Evolutionary conservation across 441 rosid genomes (phyloP).

Genomic region (Gossypium trilobum): DNA sequence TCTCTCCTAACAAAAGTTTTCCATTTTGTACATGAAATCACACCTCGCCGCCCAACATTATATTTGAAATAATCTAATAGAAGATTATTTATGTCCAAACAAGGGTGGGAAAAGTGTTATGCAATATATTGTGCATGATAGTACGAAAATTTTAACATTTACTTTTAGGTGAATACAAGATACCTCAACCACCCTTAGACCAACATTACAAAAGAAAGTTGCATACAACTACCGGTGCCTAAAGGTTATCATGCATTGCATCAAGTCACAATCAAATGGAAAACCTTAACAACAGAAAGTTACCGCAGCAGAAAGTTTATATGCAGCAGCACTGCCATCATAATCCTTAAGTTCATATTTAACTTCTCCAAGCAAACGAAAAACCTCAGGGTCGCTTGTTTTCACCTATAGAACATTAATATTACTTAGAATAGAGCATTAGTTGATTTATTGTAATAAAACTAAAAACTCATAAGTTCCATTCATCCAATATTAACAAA

Average conservation of each 20-base stretch:
- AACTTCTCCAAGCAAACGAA: slow-evolving; percentile 85
- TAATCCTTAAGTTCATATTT: slow-evolving; percentile 77
- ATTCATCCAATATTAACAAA: slow-evolving; percentile 27
- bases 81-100: too few relatives aligned
- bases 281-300: slow-evolving; percentile 3
- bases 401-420: slow-evolving; percentile 49
- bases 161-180: neutral
- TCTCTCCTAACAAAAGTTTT: neutral
- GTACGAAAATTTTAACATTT: too few relatives aligned
- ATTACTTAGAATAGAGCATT: slow-evolving; percentile 9
- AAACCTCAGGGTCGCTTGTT: slow-evolving; percentile 68
- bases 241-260: neutral
- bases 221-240: neutral
- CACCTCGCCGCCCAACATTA: neutral
- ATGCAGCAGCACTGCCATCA: slow-evolving; percentile 81
- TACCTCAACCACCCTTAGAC: neutral
- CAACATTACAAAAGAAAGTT: neutral
- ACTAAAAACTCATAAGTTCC: neutral
- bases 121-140: too few relatives aligned
- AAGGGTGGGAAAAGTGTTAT: too few relatives aligned
- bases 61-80: too few relatives aligned
- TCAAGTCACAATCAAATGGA: neutral
- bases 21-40: neutral
- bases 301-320: slow-evolving; percentile 58
- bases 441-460: slow-evolving; percentile 15